Evolutionary conservation across 345 rosid genomes (phyloP).

Genomic region (Laguncularia racemosa): DNA sequence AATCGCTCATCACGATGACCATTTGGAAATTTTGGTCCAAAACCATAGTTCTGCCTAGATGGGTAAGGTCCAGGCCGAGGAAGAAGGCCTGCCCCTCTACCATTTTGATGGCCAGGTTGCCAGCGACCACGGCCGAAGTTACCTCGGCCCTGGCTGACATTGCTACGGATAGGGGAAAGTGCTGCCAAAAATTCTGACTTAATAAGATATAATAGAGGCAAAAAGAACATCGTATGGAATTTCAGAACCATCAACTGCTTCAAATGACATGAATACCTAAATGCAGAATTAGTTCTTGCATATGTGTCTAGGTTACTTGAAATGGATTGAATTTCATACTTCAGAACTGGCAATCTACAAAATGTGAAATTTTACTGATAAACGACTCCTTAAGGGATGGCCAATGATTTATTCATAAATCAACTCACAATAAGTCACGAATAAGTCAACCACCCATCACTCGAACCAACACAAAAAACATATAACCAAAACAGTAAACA

Average conservation of each 20-base stretch:
- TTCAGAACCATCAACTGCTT: no score
- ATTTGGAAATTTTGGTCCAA: slow-evolving; percentile 52
- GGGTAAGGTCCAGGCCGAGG: slow-evolving; percentile 87
- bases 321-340: no score
- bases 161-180: slow-evolving; percentile 51
- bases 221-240: not conserved
- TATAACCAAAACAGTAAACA: slow-evolving; percentile 1
- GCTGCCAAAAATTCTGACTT: slow-evolving; percentile 32
- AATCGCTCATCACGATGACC: slow-evolving; percentile 83
- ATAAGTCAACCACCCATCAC: no score
- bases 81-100: slow-evolving; percentile 83
- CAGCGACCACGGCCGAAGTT: slow-evolving; percentile 78
- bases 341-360: no score
- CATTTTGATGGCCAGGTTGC: slow-evolving; percentile 37
- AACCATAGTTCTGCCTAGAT: slow-evolving; percentile 67
- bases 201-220: not conserved
- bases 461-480: not conserved
- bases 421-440: no score
- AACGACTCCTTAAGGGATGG: no score
- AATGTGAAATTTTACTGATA: no score
- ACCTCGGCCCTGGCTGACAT: slow-evolving; percentile 55
- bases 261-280: no score
- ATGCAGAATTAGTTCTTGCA: not conserved
- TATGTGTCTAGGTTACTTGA: not conserved
- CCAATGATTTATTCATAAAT: no score